Conservation (phyloP, 176 grass and related monocot species). For the Leersia perrieri region DNA sequence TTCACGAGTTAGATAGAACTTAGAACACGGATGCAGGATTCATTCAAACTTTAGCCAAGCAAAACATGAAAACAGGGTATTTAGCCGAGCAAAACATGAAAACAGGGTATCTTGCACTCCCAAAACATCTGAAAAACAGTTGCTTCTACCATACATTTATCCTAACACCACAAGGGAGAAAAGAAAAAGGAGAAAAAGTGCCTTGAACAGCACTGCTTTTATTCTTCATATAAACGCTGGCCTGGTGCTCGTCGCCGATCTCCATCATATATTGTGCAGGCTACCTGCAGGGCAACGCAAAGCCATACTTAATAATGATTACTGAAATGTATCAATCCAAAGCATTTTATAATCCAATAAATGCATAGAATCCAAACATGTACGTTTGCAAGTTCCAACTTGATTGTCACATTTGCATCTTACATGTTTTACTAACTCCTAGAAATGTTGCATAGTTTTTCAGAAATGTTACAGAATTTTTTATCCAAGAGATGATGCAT, state of each 20-base stretch:
- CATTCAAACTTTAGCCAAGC: neutral
- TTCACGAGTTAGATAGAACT: neutral
- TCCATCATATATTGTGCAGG: neutral
- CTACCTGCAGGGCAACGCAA: conserved; percentile 13
- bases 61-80: neutral
- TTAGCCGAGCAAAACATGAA: neutral
- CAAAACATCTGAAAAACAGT: neutral
- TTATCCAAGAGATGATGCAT: neutral
- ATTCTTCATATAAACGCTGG: conserved; percentile 32
- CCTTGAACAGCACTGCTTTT: conserved; percentile 35
- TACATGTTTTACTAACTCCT: neutral
- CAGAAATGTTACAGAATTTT: too few species aligned
- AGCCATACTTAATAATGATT: neutral
- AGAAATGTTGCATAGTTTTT: neutral
- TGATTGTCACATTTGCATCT: conserved; percentile 5
- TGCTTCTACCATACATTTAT: conserved; percentile 1
- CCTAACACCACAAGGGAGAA: conserved; percentile 6
- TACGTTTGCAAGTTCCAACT: neutral
- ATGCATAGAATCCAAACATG: neutral
- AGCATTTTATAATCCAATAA: neutral
- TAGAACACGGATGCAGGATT: neutral
- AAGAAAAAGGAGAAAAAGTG: neutral
- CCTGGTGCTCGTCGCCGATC: neutral
- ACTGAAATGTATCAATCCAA: neutral
- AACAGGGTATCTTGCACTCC: neutral